A percentile compares a stretch with the other conserved stretches of the same genome.
Conservation (phyloP, 306 rosid genomes). For the Prinsepia uniflora region DNA sequence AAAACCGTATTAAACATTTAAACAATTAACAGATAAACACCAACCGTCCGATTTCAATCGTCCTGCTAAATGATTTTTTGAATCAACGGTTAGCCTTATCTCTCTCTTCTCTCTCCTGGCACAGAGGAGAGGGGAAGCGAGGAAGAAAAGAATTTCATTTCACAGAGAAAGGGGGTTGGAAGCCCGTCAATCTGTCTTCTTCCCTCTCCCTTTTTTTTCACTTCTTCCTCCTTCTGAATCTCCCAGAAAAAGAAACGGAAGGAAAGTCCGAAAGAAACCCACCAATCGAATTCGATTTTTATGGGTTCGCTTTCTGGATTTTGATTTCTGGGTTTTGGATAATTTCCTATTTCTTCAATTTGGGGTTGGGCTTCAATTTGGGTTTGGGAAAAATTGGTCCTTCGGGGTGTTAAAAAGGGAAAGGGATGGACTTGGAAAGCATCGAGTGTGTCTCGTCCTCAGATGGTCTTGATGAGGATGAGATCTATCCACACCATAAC, state of each 20-base stretch:
- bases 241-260: constrained; percentile 8
- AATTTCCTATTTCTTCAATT: background rate
- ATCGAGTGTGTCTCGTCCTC: constrained; percentile 82
- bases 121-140: constrained; percentile 20
- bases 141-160: constrained; percentile 57
- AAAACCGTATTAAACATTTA: constrained; percentile 16
- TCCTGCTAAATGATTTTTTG: constrained; percentile 6
- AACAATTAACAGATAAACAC: background rate
- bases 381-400: background rate
- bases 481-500: constrained; percentile 61
- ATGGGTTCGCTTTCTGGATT: background rate
- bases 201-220: constrained; percentile 27
- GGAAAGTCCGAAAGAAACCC: constrained; percentile 12
- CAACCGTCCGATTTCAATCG: constrained; percentile 49
- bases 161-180: constrained; percentile 38
- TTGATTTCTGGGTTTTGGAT: background rate
- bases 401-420: constrained; percentile 13
- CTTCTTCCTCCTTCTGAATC: constrained; percentile 15
- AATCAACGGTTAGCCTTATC: constrained; percentile 44
- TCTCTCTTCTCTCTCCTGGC: constrained; percentile 27
- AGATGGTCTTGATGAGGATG: constrained; percentile 85
- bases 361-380: background rate
- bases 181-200: constrained; percentile 21
- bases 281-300: background rate
- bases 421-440: constrained; percentile 69